A percentile compares a stretch with the other conserved stretches of the same genome.
These are phyloP conservation scores for Entomortierella lignicola DNA, from an alignment of 192 early-diverging fungal species.

Conservation along the genomic window DNA sequence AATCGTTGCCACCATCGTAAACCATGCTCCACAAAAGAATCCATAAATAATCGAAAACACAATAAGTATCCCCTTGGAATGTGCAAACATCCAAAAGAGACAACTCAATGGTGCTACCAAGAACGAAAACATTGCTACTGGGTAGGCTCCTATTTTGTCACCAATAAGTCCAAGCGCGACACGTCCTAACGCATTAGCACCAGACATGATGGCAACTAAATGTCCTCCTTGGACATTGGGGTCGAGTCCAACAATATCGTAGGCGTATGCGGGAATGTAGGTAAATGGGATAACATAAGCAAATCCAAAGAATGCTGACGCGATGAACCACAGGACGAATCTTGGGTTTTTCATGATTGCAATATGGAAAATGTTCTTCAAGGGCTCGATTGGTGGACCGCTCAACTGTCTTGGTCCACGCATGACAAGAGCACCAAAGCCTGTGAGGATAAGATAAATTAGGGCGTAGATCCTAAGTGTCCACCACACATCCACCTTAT, in stretches of 20 bases:
- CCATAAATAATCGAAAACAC: slow-evolving; percentile 44
- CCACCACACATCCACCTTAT: slow-evolving; percentile 40
- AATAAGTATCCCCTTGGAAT: slow-evolving; percentile 31
- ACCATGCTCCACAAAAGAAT: slow-evolving; percentile 51
- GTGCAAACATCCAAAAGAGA: slow-evolving; percentile 58
- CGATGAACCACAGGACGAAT: slow-evolving; percentile 40
- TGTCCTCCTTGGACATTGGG: slow-evolving; percentile 50
- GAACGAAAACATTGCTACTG: slow-evolving; percentile 30
- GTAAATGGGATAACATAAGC: slow-evolving; percentile 32
- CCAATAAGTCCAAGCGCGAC: slow-evolving; percentile 41
- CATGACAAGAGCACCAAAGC: slow-evolving; percentile 47
- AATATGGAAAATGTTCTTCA: slow-evolving; percentile 35
- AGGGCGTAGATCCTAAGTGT: slow-evolving; percentile 36
- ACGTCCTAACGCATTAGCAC: slow-evolving; percentile 49
- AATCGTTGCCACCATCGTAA: slow-evolving; percentile 50
- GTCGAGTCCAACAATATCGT: slow-evolving; percentile 31
- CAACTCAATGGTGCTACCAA: slow-evolving; percentile 32
- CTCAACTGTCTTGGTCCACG: slow-evolving; percentile 26
- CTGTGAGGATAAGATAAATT: slow-evolving; percentile 43
- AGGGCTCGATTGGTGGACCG: slow-evolving; percentile 10
- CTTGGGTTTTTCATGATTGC: slow-evolving; percentile 25
- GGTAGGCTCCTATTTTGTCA: slow-evolving; percentile 50
- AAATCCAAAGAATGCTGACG: slow-evolving; percentile 25
- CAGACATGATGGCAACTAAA: slow-evolving; percentile 54
- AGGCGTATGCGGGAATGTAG: slow-evolving; percentile 30